phyloP scores from a whole-genome alignment of 495 filamentous ascomycete genomes.

The Podospora tetraspora region DNA sequence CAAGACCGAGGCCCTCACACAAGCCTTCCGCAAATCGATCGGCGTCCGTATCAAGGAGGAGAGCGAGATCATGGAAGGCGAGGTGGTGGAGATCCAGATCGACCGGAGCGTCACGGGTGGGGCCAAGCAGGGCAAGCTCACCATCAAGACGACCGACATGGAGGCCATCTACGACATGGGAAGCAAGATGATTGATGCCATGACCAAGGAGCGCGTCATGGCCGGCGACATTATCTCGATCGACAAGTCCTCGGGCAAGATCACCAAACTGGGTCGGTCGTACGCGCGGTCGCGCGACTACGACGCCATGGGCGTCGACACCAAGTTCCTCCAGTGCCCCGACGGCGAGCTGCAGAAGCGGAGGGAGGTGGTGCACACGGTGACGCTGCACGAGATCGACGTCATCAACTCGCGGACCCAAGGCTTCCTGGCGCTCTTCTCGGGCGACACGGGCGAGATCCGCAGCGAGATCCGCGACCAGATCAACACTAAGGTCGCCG shows the following conservation, averaged over 20 bases:
- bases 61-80: conserved; percentile 97
- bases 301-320: conserved; percentile 98
- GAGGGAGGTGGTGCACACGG: conserved; percentile 94
- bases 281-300: conserved; percentile 94
- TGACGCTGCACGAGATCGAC: conserved; percentile 96
- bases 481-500: conserved; percentile 95
- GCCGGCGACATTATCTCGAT: conserved; percentile 97
- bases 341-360: conserved; percentile 97
- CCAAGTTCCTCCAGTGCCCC: conserved; percentile 97
- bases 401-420: conserved; percentile 98
- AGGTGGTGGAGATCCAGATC: conserved; percentile 99
- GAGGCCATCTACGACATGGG: conserved; percentile 99
- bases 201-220: conserved; percentile 98
- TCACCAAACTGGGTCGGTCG: conserved; percentile 90
- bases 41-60: conserved; percentile 96
- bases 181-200: conserved; percentile 97
- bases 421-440: conserved; percentile 92
- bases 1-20: conserved; percentile 95
- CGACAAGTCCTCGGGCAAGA: conserved; percentile 95
- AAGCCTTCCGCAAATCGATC: conserved; percentile 96
- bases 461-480: conserved; percentile 94
- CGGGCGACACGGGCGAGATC: conserved; percentile 97
- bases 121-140: conserved; percentile 97
- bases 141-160: conserved; percentile 99
- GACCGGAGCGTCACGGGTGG: conserved; percentile 93